Conservation (phyloP, 1,139 yeast genomes). For the Blastobotrys capitulatus region DNA sequence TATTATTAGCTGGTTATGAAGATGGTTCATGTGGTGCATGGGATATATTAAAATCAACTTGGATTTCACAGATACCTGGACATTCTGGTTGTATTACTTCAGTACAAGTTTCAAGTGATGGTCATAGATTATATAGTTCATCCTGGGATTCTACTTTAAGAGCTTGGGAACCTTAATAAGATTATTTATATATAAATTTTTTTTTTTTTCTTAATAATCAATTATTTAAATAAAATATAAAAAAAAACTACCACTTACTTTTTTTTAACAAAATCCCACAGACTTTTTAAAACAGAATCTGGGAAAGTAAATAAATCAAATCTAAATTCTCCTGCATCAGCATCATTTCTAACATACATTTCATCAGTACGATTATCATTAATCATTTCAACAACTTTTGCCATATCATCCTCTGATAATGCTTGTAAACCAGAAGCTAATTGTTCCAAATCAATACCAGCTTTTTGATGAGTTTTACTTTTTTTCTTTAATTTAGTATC, state of each 20-base stretch:
- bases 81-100: conserved; percentile 59
- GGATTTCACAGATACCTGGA: conserved; percentile 57
- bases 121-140: conserved; percentile 39
- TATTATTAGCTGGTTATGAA: conserved; percentile 70
- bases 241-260: conserved; percentile 20
- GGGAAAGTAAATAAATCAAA: conserved; percentile 95
- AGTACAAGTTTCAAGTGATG: conserved; percentile 68
- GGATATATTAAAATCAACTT: conserved; percentile 65
- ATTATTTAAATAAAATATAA: too few relatives aligned
- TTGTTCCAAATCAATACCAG: conserved; percentile 70
- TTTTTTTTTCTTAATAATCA: background rate
- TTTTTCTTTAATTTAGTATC: conserved; percentile 39
- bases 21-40: conserved; percentile 72
- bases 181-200: background rate
- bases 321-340: conserved; percentile 95
- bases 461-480: conserved; percentile 60
- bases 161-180: conserved; percentile 20
- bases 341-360: conserved; percentile 93
- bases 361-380: conserved; percentile 93
- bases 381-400: conserved; percentile 96
- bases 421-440: conserved; percentile 87
- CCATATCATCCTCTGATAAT: conserved; percentile 84
- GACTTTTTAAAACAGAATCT: conserved; percentile 81
- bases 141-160: conserved; percentile 34
- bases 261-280: conserved; percentile 91